Evolutionary conservation across 768 basidiomycete genomes (phyloP), one percentile per base, ranked within the genome.

Genomic region (Paxillus involutus): DNA sequence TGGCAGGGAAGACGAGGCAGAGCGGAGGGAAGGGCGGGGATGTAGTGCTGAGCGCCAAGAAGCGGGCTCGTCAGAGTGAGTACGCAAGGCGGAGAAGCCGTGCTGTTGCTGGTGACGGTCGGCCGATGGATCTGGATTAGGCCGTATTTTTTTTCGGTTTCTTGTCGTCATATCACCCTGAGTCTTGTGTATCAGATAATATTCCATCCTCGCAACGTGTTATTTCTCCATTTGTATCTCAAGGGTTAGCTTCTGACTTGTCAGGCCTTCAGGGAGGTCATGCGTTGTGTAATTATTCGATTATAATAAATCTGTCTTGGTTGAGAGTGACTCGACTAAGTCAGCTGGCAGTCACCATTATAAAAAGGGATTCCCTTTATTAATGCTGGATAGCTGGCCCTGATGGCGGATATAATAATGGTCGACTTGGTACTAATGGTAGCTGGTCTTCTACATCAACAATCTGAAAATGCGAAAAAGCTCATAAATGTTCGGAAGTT

Each of bases 41-140:
- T 33, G 60, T 83, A 58, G 52, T 81, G 64, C 76, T 84, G 77
- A 85, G 82, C 52, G 85, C 85, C 59, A 89, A 85, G 80, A 89
- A 83, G 71, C 74, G 82, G 56, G 82, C 80, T 50, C 82, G 89
- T 64, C 87, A 88, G 75, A 91, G 88, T 60, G 89, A 91, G 73
- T 84, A 86, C 62, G 77, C 79, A 19, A 74, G 84, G 59, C 72
- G 86, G 64, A 75, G 71, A 63, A 88, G 82, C 58, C 73, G 76
- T 14, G 68, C 59, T 39, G 63, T 53, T 6, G 61, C 44, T 29
- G 55, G 54, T 10, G 61, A 57, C 4, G 52, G 37, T 24, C 9
- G 56, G 51, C 26, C 49, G 42, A 47, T 26, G 51, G 55, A 60
- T 52, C 21, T 55, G 10, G 58, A 63, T 37, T 63, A 53, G 37